Evolutionary conservation across 192 early-diverging fungal genomes (phyloP), one percentile per base, ranked within the genome.

Genomic region (Tieghemiomyces parasiticus): DNA sequence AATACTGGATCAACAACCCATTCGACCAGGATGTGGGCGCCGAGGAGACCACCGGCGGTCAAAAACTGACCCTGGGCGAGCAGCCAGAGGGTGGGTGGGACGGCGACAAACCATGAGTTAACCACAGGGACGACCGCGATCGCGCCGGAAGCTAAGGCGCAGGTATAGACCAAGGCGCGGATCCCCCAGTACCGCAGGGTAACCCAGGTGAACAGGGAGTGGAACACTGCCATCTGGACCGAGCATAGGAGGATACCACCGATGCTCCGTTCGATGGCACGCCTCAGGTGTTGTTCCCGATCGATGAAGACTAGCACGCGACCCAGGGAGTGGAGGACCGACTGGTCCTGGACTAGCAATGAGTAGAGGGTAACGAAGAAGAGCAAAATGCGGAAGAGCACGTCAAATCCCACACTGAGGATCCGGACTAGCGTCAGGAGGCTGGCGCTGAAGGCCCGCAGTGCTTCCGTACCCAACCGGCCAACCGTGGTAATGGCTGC

Each of bases 341-440:
- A 58, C 33, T 58, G 55, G 2, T 58, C 55, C 19, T 58, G 55
- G 33, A 58, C 33, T 31, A 58, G 13, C 33, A 58, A 34, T 4
- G 55, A 58, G 35, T 58, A 58, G 22, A 58, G 55, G 6, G 55
- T 58, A 58, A 58, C 34, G 54, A 56, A 56, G 31, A 56, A 56
- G 3, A 56, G n/a, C 3, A 56, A 31, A 13, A 38, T 10, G 19
- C 33, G 28, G 31, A 56, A 56, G 20, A 56, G 35, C 14, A 56
- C 28, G 24, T 56, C 54, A 29, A 56, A 56, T 31, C 54, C 54
- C 19, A 32, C 54, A 3, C 30, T 56, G 3, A 56, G 24, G 13
- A 56, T 32, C 2, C 33, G 54, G 19, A 56, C 13, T 3, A 56
- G 35, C n/a, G 54, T 56, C 20, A 56, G 16, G 19, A 56, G 12